Evolutionary conservation across 805 yeast genomes (phyloP).

Genomic region (Nakazawaea laoshanensis): DNA sequence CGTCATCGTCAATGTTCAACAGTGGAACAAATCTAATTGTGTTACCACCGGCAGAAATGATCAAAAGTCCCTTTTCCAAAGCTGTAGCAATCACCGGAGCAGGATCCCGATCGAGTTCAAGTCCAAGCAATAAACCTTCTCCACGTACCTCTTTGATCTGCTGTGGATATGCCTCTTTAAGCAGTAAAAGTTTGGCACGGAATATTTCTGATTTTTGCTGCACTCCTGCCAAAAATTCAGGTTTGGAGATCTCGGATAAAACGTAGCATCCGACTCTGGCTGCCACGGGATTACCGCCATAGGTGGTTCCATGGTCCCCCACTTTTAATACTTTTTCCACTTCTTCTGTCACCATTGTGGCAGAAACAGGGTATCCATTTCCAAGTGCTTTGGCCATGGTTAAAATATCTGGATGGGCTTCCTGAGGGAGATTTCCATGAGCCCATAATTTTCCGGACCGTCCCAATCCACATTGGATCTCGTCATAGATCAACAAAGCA

Average conservation of each 20-base stretch:
- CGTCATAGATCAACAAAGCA: constrained; percentile 82
- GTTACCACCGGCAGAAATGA: constrained; percentile 89
- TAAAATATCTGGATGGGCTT: constrained; percentile 89
- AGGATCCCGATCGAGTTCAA: constrained; percentile 67
- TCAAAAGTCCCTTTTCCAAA: constrained; percentile 70
- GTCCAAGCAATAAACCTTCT: constrained; percentile 78
- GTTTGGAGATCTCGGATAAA: constrained; percentile 53
- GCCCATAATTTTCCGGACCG: constrained; percentile 94
- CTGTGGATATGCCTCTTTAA: constrained; percentile 50
- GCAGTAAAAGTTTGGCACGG: constrained; percentile 34
- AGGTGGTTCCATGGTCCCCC: constrained; percentile 98
- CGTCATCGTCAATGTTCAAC: constrained; percentile 66
- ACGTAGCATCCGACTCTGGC: constrained; percentile 76
- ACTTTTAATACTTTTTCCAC: constrained; percentile 67
- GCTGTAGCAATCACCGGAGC: constrained; percentile 55
- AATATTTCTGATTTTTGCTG: constrained; percentile 51
- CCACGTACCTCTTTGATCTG: constrained; percentile 72
- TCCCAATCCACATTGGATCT: constrained; percentile 94
- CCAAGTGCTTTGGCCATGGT: constrained; percentile 96
- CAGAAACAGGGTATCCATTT: constrained; percentile 94
- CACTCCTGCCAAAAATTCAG: constrained; percentile 54
- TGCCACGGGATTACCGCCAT: constrained; percentile 95
- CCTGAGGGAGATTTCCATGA: constrained; percentile 62
- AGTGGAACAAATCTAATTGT: constrained; percentile 92
- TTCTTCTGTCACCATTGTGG: constrained; percentile 76